phyloP scores from a whole-genome alignment of 2,329 filamentous ascomycete genomes.

The Chaetomiaceae sp. region DNA sequence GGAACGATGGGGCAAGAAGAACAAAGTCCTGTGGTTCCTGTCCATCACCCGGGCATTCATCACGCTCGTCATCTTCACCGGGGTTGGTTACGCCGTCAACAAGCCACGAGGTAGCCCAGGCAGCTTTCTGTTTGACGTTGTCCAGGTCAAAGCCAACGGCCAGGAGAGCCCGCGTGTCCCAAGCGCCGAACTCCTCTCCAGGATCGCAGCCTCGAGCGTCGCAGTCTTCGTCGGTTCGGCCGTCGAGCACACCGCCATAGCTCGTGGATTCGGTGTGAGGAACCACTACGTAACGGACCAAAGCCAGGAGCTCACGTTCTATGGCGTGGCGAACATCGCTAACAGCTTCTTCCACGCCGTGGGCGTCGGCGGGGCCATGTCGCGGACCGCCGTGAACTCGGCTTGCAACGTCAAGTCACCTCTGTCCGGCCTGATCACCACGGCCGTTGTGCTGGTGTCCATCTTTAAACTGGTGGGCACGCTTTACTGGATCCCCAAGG shows the following conservation, averaged over 20 bases:
- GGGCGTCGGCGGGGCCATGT: constrained; percentile 61
- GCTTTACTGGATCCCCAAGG: constrained; percentile 63
- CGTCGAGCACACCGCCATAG: constrained; percentile 60
- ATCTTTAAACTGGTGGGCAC: constrained; percentile 56
- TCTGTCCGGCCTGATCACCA: constrained; percentile 53
- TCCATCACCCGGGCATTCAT: constrained; percentile 56
- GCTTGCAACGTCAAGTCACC: constrained; percentile 57
- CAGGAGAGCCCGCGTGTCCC: constrained; percentile 46
- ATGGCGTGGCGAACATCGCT: constrained; percentile 56
- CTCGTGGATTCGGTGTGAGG: constrained; percentile 54
- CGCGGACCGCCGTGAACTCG: constrained; percentile 61
- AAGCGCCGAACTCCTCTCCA: constrained; percentile 40
- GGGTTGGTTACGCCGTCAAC: constrained; percentile 59
- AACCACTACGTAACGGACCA: constrained; percentile 59
- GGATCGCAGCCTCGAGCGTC: constrained; percentile 48
- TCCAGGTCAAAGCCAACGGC: constrained; percentile 50
- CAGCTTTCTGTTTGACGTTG: constrained; percentile 51
- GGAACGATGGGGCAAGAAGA: constrained; percentile 52
- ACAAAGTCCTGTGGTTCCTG: constrained; percentile 51
- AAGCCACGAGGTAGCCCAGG: constrained; percentile 35
- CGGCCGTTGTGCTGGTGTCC: constrained; percentile 54
- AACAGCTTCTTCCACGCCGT: constrained; percentile 61
- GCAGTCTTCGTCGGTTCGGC: constrained; percentile 56
- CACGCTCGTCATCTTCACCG: constrained; percentile 54
- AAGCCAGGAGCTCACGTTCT: constrained; percentile 59